Base-by-base conservation (phyloP, 495 filamentous ascomycete species). In the Penicillium fimorum region DNA sequence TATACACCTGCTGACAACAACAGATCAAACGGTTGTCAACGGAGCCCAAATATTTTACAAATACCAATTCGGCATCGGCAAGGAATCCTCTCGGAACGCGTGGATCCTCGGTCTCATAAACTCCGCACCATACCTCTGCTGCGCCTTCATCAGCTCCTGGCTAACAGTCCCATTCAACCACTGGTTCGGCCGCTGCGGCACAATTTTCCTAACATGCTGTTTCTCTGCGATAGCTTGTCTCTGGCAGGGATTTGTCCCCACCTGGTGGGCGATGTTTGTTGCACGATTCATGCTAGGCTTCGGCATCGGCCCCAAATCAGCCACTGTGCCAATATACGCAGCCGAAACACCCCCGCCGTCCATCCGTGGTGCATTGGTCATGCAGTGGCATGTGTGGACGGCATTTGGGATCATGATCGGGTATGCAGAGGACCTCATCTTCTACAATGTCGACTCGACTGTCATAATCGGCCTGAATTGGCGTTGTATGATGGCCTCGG, bases 331-430 rank as follows among this genome's bases (percentile, higher is more conserved):
- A 0, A 80, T 92, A 32, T 92, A 91, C 61, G 87, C 87, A 5
- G 90, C 90, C 2, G 90, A 94, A 66, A 86, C 82, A 32, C 79
- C 85, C 0, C 89, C 91, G 0, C 80, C 89, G 0, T 73, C 74
- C 24, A 88, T 93, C 45, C 82, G 90, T 38, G 90, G 90, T 30
- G 90, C 89, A 13, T 62, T 89, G 37, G 84, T 88, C 6, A 88
- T 88, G 85, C 83, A 88, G 65, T 93, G 90, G 90, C 90, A 92
- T 68, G 85, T 91, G 82, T 92, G 86, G 86, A 92, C 88, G 1
- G 90, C 90, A 2, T 91, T 91, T 57, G 90, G 89, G 2, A 90
- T 92, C 64, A 87, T 92, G 81, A 54, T 91, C 15, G 90, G 89
- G 13, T 90, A 88, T 63, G 80, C 82, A 2, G 81, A 85, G 13